Conservation (phyloP, 2,329 filamentous ascomycete genomes). For the Neopestalotiopsis sp. region DNA sequence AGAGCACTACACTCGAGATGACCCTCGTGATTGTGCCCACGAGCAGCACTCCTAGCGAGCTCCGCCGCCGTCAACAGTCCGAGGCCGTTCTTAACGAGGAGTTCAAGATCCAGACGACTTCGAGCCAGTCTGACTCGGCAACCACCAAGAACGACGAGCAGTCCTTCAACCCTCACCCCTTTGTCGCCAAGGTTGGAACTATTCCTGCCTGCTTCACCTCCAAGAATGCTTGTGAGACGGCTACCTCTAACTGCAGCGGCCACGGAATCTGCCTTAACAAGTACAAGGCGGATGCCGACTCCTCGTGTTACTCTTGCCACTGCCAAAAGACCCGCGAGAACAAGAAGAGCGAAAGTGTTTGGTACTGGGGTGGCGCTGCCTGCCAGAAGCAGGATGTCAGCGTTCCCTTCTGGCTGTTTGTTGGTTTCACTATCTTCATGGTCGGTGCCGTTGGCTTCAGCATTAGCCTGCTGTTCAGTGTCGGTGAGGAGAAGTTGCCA, state of each 20-base stretch:
- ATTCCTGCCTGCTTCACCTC: conserved; percentile 79
- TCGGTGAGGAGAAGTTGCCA: conserved; percentile 87
- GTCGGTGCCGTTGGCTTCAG: conserved; percentile 71
- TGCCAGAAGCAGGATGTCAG: conserved; percentile 95
- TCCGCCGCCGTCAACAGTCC: conserved; percentile 51
- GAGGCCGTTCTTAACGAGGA: conserved; percentile 51
- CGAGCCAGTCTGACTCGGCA: conserved; percentile 32
- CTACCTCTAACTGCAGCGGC: conserved; percentile 80
- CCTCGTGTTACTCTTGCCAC: conserved; percentile 77
- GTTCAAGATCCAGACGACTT: conserved; percentile 28
- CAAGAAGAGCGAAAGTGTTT: conserved; percentile 53
- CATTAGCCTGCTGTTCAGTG: conserved; percentile 79
- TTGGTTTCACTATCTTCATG: conserved; percentile 73
- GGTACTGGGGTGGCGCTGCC: conserved; percentile 82
- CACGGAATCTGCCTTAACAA: conserved; percentile 80
- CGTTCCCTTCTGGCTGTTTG: conserved; percentile 86
- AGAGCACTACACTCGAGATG: conserved; percentile 58
- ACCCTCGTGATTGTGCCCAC: conserved; percentile 61
- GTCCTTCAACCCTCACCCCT: conserved; percentile 36
- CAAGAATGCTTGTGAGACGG: conserved; percentile 68
- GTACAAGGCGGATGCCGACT: conserved; percentile 47
- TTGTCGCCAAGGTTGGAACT: conserved; percentile 38
- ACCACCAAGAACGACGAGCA: conserved; percentile 38
- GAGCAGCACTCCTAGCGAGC: conserved; percentile 37
- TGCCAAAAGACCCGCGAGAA: conserved; percentile 66